Conservation (phyloP, 108 stramenopile species). For the Nitzschia putrida region DNA sequence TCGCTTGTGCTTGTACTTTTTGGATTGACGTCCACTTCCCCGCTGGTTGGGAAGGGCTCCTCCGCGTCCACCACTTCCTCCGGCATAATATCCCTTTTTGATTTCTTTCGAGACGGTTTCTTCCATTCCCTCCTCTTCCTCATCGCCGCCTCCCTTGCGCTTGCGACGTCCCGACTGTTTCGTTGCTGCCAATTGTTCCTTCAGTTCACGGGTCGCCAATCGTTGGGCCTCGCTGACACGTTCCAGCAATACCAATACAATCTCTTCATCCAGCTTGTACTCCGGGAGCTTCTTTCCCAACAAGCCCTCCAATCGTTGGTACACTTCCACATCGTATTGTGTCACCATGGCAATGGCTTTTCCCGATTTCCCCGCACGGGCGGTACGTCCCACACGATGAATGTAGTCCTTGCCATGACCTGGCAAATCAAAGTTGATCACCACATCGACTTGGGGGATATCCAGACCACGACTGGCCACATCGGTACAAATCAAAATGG, state of each 20-base stretch:
- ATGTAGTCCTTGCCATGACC: conserved; percentile 97
- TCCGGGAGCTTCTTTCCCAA: conserved; percentile 85
- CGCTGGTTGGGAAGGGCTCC: conserved; percentile 62
- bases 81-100: conserved; percentile 67
- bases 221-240: conserved; percentile 96
- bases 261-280: conserved; percentile 85
- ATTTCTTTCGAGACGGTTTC: conserved; percentile 56
- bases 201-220: conserved; percentile 85
- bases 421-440: conserved; percentile 97
- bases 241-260: conserved; percentile 92
- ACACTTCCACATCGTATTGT: conserved; percentile 98
- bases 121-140: conserved; percentile 48
- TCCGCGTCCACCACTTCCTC: conserved; percentile 61
- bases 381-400: conserved; percentile 97
- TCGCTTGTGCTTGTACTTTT: conserved; percentile 20
- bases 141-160: conserved; percentile 39
- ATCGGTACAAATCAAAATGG: conserved; percentile 96
- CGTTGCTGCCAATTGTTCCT: conserved; percentile 76
- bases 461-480: conserved; percentile 96
- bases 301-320: conserved; percentile 93
- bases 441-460: conserved; percentile 94
- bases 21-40: conserved; percentile 38
- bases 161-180: conserved; percentile 45
- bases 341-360: conserved; percentile 97
- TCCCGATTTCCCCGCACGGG: conserved; percentile 94